Percentiles rank a stretch among this genome's conserved stretches.
phyloP scores from a whole-genome alignment of 169 alveolate species.

The Plasmodium chabaudi region DNA sequence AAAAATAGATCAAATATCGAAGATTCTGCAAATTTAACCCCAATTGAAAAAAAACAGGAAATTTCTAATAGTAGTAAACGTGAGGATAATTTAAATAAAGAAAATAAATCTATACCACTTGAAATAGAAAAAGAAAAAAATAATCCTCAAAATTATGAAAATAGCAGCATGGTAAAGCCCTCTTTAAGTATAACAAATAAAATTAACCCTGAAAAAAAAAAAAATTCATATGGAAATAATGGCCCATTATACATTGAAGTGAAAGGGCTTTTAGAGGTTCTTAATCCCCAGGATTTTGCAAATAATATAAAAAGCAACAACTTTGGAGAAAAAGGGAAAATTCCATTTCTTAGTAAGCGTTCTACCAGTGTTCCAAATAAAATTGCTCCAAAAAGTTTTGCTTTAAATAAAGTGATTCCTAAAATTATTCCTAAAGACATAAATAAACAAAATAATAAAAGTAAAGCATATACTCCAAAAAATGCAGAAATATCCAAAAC shows the following conservation, averaged over 20 bases:
- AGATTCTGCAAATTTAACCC: constrained; percentile 8
- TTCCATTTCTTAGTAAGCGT: constrained; percentile 33
- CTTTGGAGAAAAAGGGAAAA: constrained; percentile 9
- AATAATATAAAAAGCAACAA: constrained; percentile 39
- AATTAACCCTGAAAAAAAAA: constrained; percentile 12
- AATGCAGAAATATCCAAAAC: constrained; percentile 27
- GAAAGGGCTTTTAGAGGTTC: constrained; percentile 66
- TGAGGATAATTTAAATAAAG: constrained; percentile 9
- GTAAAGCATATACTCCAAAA: constrained; percentile 11
- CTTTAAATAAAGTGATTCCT: constrained; percentile 12
- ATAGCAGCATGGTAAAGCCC: neutral
- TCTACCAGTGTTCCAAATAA: constrained; percentile 61
- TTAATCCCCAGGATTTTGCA: constrained; percentile 62
- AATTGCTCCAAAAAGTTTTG: constrained; percentile 23
- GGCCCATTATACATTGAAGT: constrained; percentile 71
- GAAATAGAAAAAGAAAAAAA: constrained; percentile 28
- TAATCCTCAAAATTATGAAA: constrained; percentile 16
- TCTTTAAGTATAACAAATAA: constrained; percentile 14
- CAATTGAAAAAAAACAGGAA: constrained; percentile 10
- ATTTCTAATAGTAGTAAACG: neutral
- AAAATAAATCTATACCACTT: constrained; percentile 23
- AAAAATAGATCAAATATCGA: constrained; percentile 1
- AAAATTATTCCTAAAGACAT: constrained; percentile 27
- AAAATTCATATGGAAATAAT: neutral
- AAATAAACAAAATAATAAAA: constrained; percentile 35